These are phyloP conservation scores for Leucosporidium yakuticum DNA, from an alignment of 768 basidiomycete species.

Conservation along the genomic window DNA sequence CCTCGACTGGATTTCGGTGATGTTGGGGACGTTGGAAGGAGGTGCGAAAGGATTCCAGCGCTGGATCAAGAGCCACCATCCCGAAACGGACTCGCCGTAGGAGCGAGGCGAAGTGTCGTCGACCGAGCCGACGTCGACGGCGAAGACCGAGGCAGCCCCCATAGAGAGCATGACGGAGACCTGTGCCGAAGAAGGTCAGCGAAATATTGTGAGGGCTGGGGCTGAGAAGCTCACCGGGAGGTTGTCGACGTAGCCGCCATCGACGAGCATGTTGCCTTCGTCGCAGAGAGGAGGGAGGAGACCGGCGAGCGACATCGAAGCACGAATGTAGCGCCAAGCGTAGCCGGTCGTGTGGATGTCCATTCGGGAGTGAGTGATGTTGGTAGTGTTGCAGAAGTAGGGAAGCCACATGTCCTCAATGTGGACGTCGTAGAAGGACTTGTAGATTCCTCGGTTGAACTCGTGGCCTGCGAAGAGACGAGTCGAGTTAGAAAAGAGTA, in stretches of 20 bases:
- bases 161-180: conserved; percentile 85
- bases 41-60: conserved; percentile 79
- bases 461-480: conserved; percentile 62
- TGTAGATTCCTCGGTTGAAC: conserved; percentile 91
- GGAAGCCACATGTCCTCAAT: conserved; percentile 69
- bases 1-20: conserved; percentile 88
- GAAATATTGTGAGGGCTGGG: neutral
- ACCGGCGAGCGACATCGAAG: conserved; percentile 95
- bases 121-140: conserved; percentile 85
- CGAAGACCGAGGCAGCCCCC: conserved; percentile 85
- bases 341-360: conserved; percentile 98
- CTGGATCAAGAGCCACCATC: conserved; percentile 91
- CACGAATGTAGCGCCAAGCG: conserved; percentile 91
- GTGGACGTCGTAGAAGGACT: conserved; percentile 51
- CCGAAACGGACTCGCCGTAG: conserved; percentile 90
- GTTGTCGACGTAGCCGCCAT: conserved; percentile 58
- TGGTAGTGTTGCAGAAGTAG: conserved; percentile 89
- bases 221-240: conserved; percentile 58
- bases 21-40: conserved; percentile 68
- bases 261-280: conserved; percentile 84
- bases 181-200: conserved; percentile 46
- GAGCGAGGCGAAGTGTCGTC: conserved; percentile 93
- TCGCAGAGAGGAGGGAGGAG: conserved; percentile 90
- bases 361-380: conserved; percentile 92
- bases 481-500: neutral